Conservation (phyloP, 495 filamentous ascomycete species). For the Penicillium pulvis region DNA sequence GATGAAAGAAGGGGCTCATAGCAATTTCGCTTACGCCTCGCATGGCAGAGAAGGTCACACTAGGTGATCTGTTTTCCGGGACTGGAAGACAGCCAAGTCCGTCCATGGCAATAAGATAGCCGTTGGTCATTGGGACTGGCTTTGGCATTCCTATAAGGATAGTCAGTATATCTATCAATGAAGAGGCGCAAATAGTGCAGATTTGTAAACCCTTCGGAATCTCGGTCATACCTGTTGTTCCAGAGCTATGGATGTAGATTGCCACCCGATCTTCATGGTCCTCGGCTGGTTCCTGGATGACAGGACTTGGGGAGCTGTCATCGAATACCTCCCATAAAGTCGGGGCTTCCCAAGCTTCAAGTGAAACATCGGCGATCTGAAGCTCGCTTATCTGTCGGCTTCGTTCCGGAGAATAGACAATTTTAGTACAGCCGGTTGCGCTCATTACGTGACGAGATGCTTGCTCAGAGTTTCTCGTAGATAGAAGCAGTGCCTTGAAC, state of each 20-base stretch:
- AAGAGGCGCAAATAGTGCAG: neutral
- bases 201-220: too few relatives aligned
- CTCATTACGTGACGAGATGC: slow-evolving; percentile 36
- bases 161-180: neutral
- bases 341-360: slow-evolving; percentile 21
- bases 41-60: slow-evolving; percentile 11
- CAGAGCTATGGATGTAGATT: slow-evolving; percentile 58
- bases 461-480: slow-evolving; percentile 40
- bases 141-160: slow-evolving; percentile 39
- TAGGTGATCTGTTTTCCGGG: slow-evolving; percentile 13
- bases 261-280: slow-evolving; percentile 48
- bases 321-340: slow-evolving; percentile 27
- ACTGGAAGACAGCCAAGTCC: slow-evolving; percentile 29
- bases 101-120: slow-evolving; percentile 46
- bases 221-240: slow-evolving; percentile 46
- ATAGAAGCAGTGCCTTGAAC: slow-evolving; percentile 23
- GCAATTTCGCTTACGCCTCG: slow-evolving; percentile 55
- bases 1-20: slow-evolving; percentile 17
- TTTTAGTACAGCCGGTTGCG: slow-evolving; percentile 30
- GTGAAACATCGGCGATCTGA: neutral
- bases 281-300: slow-evolving; percentile 4
- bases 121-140: slow-evolving; percentile 48
- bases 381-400: slow-evolving; percentile 21
- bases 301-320: slow-evolving; percentile 15
- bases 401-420: slow-evolving; percentile 28